phyloP scores from a whole-genome alignment of 2,329 filamentous ascomycete species.

The Xylaria polymorpha region DNA sequence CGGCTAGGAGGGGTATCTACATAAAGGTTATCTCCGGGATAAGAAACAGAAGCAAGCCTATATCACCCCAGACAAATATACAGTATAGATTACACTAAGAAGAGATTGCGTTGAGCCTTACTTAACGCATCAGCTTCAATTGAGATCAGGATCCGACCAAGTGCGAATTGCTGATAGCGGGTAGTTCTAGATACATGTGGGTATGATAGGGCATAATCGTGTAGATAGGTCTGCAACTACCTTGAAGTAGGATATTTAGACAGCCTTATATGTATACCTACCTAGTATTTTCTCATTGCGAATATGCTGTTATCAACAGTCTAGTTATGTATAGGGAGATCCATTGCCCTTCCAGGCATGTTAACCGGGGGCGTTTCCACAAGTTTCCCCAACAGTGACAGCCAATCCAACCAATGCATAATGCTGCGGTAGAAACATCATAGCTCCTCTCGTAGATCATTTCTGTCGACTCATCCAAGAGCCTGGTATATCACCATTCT shows the following conservation, averaged over 20 bases:
- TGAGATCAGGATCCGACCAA: not conserved
- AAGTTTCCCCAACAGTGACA: slow-evolving; percentile 7
- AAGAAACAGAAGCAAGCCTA: not conserved
- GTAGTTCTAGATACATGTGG: not conserved
- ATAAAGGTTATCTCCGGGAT: not conserved
- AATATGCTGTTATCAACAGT: not conserved
- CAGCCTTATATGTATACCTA: not conserved
- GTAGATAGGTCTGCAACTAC: too few relatives aligned
- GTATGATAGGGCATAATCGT: too few relatives aligned
- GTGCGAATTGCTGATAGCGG: not conserved
- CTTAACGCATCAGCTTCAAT: not conserved
- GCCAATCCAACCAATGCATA: not conserved
- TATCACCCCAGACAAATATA: too few relatives aligned
- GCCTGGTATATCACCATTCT: slow-evolving; percentile 18
- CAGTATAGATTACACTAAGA: not conserved
- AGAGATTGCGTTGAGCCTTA: not conserved
- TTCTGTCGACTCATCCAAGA: slow-evolving; percentile 1
- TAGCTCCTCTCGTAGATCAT: not conserved
- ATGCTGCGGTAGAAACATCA: not conserved
- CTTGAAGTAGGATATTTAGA: too few relatives aligned
- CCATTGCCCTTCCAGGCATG: not conserved
- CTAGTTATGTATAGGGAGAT: not conserved
- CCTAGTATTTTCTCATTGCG: not conserved
- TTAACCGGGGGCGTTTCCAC: not conserved
- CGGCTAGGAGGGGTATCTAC: not conserved